Evolutionary conservation across 495 filamentous ascomycete genomes (phyloP), one percentile per base, ranked within the genome.

Genomic region (Aspergillus haitiensis): DNA sequence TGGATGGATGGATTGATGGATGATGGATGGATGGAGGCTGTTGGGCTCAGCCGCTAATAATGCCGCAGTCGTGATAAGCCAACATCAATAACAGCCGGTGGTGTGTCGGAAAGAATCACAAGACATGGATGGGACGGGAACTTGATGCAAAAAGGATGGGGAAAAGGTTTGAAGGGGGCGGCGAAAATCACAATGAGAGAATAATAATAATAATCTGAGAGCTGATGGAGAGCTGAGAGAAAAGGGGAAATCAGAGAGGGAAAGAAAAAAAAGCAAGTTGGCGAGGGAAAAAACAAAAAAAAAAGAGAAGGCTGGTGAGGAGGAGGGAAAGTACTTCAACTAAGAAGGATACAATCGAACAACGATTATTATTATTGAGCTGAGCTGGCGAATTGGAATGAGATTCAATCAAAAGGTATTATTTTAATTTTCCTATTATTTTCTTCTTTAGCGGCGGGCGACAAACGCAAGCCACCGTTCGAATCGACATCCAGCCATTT

Each of bases 231-330:
- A 32, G 15, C 32, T 18, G 12, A 52, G 18, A 47, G 49, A 36
- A 59, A 33, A 51, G 32, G 50, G 48, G 50, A 27, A 27, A 27
- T 27, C 21, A 27, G 21, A 27, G 21, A 27, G 21, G 21, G 21
- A 56, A 52, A 37, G 53, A 27, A 42, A 64, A 49, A 58, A 58
- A 52, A 64, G 53, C 46, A 48, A 47, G 47, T 64, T 53, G 51
- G 56, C 55, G 31, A 55, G 33, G 47, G 55, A 42, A 21, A 57
- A 58, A 62, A 61, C 1, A 27, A 27, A 27, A 27, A 27, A 27
- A 27, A 58, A 55, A 56, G 49, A 53, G 50, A 58, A 63, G 61
- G 61, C 61, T 67, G 58, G 58, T 31, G 53, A 50, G 55, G 48
- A 37, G 45, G 51, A 59, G 21, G 21, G 21, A 50, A 59, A 59